These are phyloP conservation scores for Pseudogymnoascus verrucosus DNA, from an alignment of 2,329 filamentous ascomycete species.

Conservation along the genomic window DNA sequence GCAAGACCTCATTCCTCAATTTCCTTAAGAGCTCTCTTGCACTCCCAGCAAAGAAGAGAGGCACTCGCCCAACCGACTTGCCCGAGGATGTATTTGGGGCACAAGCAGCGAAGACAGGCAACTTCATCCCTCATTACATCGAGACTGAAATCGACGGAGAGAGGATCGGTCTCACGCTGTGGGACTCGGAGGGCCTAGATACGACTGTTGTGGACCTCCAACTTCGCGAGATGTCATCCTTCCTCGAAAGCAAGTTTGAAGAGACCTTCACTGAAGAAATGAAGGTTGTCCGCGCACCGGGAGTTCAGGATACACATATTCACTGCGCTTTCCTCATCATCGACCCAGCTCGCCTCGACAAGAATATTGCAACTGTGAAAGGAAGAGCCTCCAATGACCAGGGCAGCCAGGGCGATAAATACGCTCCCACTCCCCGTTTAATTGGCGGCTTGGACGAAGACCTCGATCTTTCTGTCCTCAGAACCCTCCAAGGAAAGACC, in stretches of 20 bases:
- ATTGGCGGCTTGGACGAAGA: slow-evolving; percentile 74
- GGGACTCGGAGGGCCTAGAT: slow-evolving; percentile 93
- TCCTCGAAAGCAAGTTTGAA: slow-evolving; percentile 96
- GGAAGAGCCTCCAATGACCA: slow-evolving; percentile 43
- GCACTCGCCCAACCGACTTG: slow-evolving; percentile 27
- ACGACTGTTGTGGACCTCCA: slow-evolving; percentile 94
- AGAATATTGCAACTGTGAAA: slow-evolving; percentile 65
- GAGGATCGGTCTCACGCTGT: slow-evolving; percentile 83
- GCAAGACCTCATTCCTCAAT: slow-evolving; percentile 95
- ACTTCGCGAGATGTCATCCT: slow-evolving; percentile 80
- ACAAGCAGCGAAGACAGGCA: slow-evolving; percentile 37
- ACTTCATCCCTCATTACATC: slow-evolving; percentile 80
- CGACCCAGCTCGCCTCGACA: slow-evolving; percentile 77
- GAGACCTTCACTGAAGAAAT: slow-evolving; percentile 97
- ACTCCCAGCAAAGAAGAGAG: slow-evolving; percentile 70
- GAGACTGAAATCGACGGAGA: slow-evolving; percentile 93
- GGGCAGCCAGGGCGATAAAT: slow-evolving; percentile 41
- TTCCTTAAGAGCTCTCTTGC: slow-evolving; percentile 85
- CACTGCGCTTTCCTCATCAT: slow-evolving; percentile 91
- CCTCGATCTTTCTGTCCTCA: slow-evolving; percentile 83
- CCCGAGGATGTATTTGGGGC: slow-evolving; percentile 47
- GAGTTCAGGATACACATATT: slow-evolving; percentile 91
- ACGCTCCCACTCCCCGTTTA: slow-evolving; percentile 34
- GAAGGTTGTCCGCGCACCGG: slow-evolving; percentile 89
- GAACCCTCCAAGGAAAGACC: slow-evolving; percentile 83